Evolutionary conservation across 73 alveolate genomes (phyloP), one percentile per base, ranked within the genome.

Genomic region (Uronychia setigera): DNA sequence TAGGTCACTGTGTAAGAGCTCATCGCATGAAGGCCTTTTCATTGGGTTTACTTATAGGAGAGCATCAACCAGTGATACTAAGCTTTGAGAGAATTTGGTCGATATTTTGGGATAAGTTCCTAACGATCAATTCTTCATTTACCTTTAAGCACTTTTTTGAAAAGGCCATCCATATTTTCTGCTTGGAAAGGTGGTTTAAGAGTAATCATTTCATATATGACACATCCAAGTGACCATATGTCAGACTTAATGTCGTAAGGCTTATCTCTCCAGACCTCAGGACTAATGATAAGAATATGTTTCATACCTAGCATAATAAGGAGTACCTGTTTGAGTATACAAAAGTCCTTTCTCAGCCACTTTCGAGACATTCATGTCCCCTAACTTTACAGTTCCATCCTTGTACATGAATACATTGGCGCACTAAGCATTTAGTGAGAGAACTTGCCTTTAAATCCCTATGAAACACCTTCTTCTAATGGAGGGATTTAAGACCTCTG

Each of bases 191-290:
- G 99, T 27, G 98, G 97, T 58, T 86, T 89, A 32, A 94, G 91
- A 27, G 97, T 93, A 1, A 93, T 81, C 80, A 95, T 80, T 81
- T 96, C 97, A 87, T 96, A 96, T 28, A 92, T 59, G 27, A 90
- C 99, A 83, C 98, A 95, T 0, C 99, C 99, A 28, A 95, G 87
- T 14, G 95, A 82, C 98, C 99, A 95, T 1, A 95, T 90, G 83
- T 95, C 99, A 80, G 96, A 93, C 59, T 95, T 94, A 11, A 85
- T 91, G 85, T 94, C 97, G 78, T 95, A 95, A 0, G 99, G 93
- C 74, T 93, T 79, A 28, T 94, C 96, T 25, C 89, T 87, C 95
- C 96, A 89, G 13, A 94, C 98, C 84, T 94, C 96, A 19, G 98
- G 96, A 80, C 93, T 83, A 11, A 5, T 46, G 67, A 11, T 19